These are phyloP conservation scores for Oenanthe sinensis DNA, from an alignment of 129 eudicot species.

Conservation along the genomic window DNA sequence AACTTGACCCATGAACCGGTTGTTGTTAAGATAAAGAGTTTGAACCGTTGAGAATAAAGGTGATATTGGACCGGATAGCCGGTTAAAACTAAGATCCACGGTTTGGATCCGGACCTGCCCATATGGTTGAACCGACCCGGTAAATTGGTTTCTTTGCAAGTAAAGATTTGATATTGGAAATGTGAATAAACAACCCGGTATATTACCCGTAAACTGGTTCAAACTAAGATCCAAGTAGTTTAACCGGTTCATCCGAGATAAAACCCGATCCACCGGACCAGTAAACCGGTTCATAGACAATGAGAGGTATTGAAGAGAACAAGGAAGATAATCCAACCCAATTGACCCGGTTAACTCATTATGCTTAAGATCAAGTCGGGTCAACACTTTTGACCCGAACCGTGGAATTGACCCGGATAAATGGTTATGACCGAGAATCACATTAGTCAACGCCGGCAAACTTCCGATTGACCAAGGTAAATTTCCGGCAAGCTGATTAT, in stretches of 20 bases:
- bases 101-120: slow-evolving; percentile 53
- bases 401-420: slow-evolving; percentile 48
- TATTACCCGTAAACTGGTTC: slow-evolving; percentile 67
- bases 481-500: slow-evolving; percentile 60
- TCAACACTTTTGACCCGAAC: slow-evolving; percentile 30
- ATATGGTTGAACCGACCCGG: slow-evolving; percentile 62
- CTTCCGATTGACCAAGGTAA: slow-evolving; percentile 45
- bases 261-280: slow-evolving; percentile 48
- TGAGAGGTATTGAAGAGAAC: slow-evolving; percentile 64
- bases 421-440: slow-evolving; percentile 52
- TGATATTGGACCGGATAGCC: slow-evolving; percentile 61
- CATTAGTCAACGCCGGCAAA: slow-evolving; percentile 45
- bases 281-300: slow-evolving; percentile 59
- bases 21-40: slow-evolving; percentile 68
- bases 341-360: slow-evolving; percentile 62
- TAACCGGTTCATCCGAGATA: slow-evolving; percentile 43
- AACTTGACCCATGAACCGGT: slow-evolving; percentile 80
- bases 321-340: slow-evolving; percentile 38
- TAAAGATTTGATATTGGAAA: slow-evolving; percentile 71
- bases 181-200: slow-evolving; percentile 47
- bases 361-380: slow-evolving; percentile 64
- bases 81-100: slow-evolving; percentile 76
- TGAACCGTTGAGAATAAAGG: slow-evolving; percentile 66
- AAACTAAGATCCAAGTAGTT: slow-evolving; percentile 63
- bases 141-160: slow-evolving; percentile 55